Percentiles rank a stretch among this genome's conserved stretches.
phyloP scores from a whole-genome alignment of 495 filamentous ascomycete species.

The Aspergillus leporis region DNA sequence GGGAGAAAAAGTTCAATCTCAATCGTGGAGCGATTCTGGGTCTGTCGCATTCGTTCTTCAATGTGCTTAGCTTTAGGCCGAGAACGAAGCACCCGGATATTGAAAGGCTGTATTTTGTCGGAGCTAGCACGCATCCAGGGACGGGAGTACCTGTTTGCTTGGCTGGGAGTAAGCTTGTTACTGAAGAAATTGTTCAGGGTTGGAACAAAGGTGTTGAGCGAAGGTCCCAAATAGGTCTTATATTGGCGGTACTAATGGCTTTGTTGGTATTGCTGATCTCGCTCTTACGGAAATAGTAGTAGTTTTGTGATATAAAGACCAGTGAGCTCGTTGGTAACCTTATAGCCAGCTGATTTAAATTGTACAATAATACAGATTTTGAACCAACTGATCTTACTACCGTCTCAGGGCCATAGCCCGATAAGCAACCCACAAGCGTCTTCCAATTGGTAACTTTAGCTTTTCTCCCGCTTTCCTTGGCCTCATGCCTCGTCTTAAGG shows the following conservation, averaged over 20 bases:
- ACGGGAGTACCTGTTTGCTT: slow-evolving; percentile 71
- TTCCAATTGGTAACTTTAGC: slow-evolving; percentile 37
- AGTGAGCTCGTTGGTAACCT: no score
- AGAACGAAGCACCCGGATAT: slow-evolving; percentile 52
- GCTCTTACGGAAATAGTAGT: neutral
- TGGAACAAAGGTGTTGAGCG: slow-evolving; percentile 6
- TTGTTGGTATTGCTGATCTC: neutral
- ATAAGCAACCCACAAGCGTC: slow-evolving; percentile 15
- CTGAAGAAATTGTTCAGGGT: slow-evolving; percentile 52
- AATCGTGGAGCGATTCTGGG: slow-evolving; percentile 70
- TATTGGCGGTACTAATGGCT: neutral
- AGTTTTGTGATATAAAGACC: neutral
- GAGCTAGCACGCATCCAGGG: slow-evolving; percentile 69
- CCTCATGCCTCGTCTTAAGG: slow-evolving; percentile 27
- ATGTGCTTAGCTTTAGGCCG: slow-evolving; percentile 66
- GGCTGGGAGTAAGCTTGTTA: slow-evolving; percentile 61
- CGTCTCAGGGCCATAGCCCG: neutral
- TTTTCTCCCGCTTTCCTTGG: slow-evolving; percentile 43
- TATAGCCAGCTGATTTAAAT: no score
- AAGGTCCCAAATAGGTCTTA: neutral
- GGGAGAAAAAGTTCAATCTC: slow-evolving; percentile 66
- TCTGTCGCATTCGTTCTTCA: slow-evolving; percentile 67
- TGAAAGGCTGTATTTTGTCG: slow-evolving; percentile 61
- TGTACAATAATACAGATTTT: no score
- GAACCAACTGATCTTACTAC: neutral